Evolutionary conservation across 441 rosid genomes (phyloP).

Genomic region (Pelargonium fulgidum): DNA sequence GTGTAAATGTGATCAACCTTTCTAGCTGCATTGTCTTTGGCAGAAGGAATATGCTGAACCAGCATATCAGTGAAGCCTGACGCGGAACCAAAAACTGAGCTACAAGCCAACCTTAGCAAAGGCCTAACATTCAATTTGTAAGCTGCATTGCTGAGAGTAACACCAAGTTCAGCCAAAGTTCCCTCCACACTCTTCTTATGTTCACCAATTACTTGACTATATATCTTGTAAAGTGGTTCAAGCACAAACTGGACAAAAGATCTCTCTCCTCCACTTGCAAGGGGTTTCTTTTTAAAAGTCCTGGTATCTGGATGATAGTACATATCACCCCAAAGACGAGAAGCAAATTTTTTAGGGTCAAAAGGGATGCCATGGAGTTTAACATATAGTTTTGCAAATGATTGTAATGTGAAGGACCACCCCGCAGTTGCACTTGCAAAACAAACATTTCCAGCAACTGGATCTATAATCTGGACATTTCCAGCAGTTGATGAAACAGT

Average conservation of each 20-base stretch:
- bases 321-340: constrained; percentile 88
- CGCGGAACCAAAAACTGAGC: constrained; percentile 85
- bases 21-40: constrained; percentile 71
- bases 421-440: constrained; percentile 95
- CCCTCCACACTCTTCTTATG: constrained; percentile 94
- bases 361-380: constrained; percentile 88
- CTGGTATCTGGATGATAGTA: constrained; percentile 73
- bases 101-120: constrained; percentile 78
- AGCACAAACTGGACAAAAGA: constrained; percentile 87
- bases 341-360: constrained; percentile 81
- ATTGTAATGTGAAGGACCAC: constrained; percentile 95
- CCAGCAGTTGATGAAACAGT: constrained; percentile 83
- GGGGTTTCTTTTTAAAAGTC: constrained; percentile 66
- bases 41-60: constrained; percentile 92
- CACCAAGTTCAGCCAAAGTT: constrained; percentile 90
- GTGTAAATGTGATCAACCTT: constrained; percentile 78
- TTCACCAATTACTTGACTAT: constrained; percentile 97
- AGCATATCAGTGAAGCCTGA: constrained; percentile 95
- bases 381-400: constrained; percentile 83
- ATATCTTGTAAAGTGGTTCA: constrained; percentile 94
- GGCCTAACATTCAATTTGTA: constrained; percentile 90
- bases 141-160: constrained; percentile 80
- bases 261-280: constrained; percentile 81
- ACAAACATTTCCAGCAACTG: constrained; percentile 88
- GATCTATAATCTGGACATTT: constrained; percentile 70